A percentile compares a stretch with the other conserved stretches of the same genome.
These are phyloP conservation scores for rapeseed (Brassica napus) DNA, from an alignment of 345 rosid species.

Conservation along the genomic window DNA sequence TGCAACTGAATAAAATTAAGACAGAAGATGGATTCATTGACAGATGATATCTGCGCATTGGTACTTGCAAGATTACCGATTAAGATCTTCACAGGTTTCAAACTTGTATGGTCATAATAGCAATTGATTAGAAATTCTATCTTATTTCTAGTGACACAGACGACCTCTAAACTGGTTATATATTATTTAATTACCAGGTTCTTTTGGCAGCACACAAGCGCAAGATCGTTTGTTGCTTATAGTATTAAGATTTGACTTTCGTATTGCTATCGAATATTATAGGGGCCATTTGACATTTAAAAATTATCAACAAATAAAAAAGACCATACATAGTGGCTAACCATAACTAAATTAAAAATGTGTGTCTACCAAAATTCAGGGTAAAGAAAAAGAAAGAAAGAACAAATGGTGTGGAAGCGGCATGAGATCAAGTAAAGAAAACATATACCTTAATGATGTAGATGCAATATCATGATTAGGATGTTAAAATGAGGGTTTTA, in stretches of 20 bases:
- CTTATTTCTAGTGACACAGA: background rate
- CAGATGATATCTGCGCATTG: background rate
- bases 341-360: slow-evolving; percentile 10
- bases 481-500: background rate
- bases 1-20: background rate
- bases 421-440: background rate
- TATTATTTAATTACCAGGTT: slow-evolving; percentile 4
- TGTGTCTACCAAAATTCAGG: background rate
- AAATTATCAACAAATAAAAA: background rate
- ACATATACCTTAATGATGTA: background rate
- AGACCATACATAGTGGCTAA: slow-evolving; percentile 25
- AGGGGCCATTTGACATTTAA: slow-evolving; percentile 9
- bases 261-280: slow-evolving; percentile 13
- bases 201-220: slow-evolving; percentile 7
- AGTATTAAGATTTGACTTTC: slow-evolving; percentile 32
- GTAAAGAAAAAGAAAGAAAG: background rate
- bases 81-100: background rate
- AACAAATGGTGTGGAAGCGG: slow-evolving; percentile 5
- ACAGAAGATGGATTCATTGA: background rate
- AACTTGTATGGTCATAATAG: background rate
- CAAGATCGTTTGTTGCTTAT: background rate
- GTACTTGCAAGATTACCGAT: background rate
- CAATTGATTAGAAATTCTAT: background rate
- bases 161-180: background rate
- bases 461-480: background rate